A percentile compares a stretch with the other conserved stretches of the same genome.
These are phyloP conservation scores for Fusarium tanahbumbuense DNA, from an alignment of 2,329 filamentous ascomycete genomes.

Conservation along the genomic window DNA sequence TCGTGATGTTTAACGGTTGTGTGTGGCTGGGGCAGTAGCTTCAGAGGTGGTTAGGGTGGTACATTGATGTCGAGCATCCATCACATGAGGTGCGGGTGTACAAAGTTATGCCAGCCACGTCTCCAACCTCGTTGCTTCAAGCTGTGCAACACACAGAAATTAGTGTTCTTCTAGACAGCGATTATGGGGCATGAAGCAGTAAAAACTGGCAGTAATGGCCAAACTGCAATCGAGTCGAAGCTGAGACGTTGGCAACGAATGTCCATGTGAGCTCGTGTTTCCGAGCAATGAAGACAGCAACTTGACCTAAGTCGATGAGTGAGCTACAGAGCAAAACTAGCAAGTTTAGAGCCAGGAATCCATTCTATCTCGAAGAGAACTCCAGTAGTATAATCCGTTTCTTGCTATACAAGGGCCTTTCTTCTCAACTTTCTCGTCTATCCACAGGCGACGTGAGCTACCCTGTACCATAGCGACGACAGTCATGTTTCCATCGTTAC, in stretches of 20 bases:
- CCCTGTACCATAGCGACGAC: not conserved
- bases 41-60: not conserved
- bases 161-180: not conserved
- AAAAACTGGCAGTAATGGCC: no score
- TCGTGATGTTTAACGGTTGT: not conserved
- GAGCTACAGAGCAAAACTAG: not conserved
- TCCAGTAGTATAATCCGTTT: not conserved
- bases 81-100: not conserved
- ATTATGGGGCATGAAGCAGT: not conserved
- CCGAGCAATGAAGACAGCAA: not conserved
- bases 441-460: not conserved
- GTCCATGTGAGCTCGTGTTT: rapidly evolving
- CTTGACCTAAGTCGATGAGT: not conserved
- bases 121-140: not conserved
- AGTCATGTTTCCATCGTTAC: not conserved
- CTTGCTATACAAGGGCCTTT: no score
- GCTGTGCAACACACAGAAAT: not conserved
- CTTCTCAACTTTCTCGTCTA: rapidly evolving
- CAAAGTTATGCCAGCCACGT: not conserved
- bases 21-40: not conserved
- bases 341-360: rapidly evolving
- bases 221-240: no score
- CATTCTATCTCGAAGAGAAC: not conserved
- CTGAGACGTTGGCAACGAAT: not conserved
- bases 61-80: no score